Evolutionary conservation across 1,284 basidiomycete species (phyloP).

Genomic region (Cryptococcus hybrid): DNA sequence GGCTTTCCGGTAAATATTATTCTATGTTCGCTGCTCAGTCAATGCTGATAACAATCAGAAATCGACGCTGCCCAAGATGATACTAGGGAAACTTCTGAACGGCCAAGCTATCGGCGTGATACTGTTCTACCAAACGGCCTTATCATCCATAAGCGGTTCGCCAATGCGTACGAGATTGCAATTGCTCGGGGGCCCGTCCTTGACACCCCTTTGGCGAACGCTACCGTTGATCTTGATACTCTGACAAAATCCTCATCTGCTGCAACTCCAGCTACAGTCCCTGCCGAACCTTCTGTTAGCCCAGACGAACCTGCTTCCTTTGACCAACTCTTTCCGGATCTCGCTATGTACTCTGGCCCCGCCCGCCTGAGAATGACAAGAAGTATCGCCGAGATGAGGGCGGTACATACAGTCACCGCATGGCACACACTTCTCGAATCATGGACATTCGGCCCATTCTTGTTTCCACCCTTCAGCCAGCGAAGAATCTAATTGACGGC

Average conservation of each 20-base stretch:
- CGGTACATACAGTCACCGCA: slow-evolving; percentile 43
- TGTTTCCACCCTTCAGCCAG: slow-evolving; percentile 57
- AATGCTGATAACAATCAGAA: slow-evolving; percentile 10
- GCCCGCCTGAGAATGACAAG: slow-evolving; percentile 37
- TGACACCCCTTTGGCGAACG: slow-evolving; percentile 27
- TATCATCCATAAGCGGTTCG: slow-evolving; percentile 38
- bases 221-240: slow-evolving; percentile 34
- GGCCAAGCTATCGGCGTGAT: slow-evolving; percentile 12
- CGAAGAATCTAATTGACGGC: slow-evolving; percentile 49
- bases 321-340: slow-evolving; percentile 56
- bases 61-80: slow-evolving; percentile 15
- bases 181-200: slow-evolving; percentile 32
- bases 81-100: slow-evolving; percentile 9
- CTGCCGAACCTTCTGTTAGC: slow-evolving; percentile 1
- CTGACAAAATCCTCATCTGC: slow-evolving; percentile 13
- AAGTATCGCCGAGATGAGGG: slow-evolving; percentile 55
- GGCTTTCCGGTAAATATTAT: slow-evolving; percentile 25
- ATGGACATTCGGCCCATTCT: slow-evolving; percentile 58
- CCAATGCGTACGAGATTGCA: slow-evolving; percentile 30
- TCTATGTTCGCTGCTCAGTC: neutral
- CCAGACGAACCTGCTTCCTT: slow-evolving; percentile 26
- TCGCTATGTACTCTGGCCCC: slow-evolving; percentile 51
- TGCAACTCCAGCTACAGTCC: neutral
- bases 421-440: slow-evolving; percentile 55
- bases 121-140: slow-evolving; percentile 33